Conservation (phyloP, 768 basidiomycete species). For the Trametes sanguinea region DNA sequence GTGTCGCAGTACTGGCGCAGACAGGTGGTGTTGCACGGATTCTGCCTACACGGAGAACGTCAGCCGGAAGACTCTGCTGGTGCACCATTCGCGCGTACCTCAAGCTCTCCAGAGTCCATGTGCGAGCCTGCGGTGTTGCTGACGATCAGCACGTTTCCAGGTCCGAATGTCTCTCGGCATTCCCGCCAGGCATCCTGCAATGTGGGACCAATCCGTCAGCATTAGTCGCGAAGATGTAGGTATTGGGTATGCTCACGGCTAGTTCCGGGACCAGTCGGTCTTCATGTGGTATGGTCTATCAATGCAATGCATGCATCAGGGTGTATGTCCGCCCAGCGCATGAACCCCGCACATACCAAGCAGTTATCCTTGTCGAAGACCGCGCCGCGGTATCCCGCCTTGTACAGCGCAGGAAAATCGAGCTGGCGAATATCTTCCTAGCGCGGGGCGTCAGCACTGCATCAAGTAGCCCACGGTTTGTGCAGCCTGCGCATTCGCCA, state of each 20-base stretch:
- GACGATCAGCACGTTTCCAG: conserved; percentile 82
- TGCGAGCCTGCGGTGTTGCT: conserved; percentile 92
- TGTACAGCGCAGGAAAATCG: conserved; percentile 70
- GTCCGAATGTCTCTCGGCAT: conserved; percentile 72
- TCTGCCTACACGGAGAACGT: conserved; percentile 62
- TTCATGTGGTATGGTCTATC: conserved; percentile 75
- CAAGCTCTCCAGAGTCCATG: conserved; percentile 74
- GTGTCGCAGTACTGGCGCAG: conserved; percentile 84
- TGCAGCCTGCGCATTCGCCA: too few relatives aligned
- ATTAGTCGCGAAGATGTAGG: too few relatives aligned
- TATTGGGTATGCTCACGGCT: conserved; percentile 24
- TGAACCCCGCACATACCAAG: conserved; percentile 53
- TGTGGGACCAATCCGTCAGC: background rate
- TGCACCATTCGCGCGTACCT: conserved; percentile 47
- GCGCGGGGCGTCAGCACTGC: conserved; percentile 14
- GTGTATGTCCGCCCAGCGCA: background rate
- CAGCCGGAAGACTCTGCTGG: background rate
- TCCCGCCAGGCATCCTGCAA: conserved; percentile 71
- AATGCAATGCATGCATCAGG: background rate
- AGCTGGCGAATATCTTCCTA: conserved; percentile 81
- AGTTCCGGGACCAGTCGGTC: conserved; percentile 80
- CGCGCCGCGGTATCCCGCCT: conserved; percentile 83
- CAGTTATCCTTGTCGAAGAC: conserved; percentile 99
- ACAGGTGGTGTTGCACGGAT: conserved; percentile 75
- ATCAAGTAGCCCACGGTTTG: too few relatives aligned